Evolutionary conservation across 345 rosid genomes (phyloP), one percentile per base, ranked within the genome.

Genomic region (Excoecaria cochinchinensis): DNA sequence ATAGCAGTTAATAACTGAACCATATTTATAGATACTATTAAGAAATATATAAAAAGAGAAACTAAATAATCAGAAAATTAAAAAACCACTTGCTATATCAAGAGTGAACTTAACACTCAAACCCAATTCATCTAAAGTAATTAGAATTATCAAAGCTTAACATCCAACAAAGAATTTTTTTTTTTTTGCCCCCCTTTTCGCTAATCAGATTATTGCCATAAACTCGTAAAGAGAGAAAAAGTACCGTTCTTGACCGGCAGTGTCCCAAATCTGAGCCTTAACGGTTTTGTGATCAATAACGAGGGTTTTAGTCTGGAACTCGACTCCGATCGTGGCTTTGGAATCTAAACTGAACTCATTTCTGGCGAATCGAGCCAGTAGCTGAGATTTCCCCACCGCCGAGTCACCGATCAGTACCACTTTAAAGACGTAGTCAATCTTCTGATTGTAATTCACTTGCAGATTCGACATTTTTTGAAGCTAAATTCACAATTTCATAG

Each of bases 191-290:
- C 24, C 22, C 5, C 1, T 59, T 56, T 46, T 24, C 5, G 4
- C 4, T 67, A 24, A 47, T 67, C 40, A 67, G 24, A 67, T 13
- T 47, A 67, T 13, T 24, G 19, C 9, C 4, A 11, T 4, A 2
- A 68, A 57, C 16, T 22, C 6, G 19, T 36, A 62, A 25, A 46
- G 25, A 25, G 25, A 68, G 7, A 48, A 46, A 36, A 24, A 52
- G 17, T 72, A 90, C 94, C 92, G 74, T 80, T 90, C 94, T 85
- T 90, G 94, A 77, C 94, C 94, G 15, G 94, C 94, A 47, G 94
- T 90, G 71, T 90, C 94, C 94, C 94, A 90, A 80, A 88, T 84
- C 85, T 90, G 94, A 76, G 94, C 92, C 76, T 88, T 88, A 88
- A 88, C 73, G 69, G 84, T 88, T 81, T 90, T 88, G 19, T 79